These are phyloP conservation scores for Jatropha podagrica DNA, from an alignment of 441 rosid species.

Conservation along the genomic window DNA sequence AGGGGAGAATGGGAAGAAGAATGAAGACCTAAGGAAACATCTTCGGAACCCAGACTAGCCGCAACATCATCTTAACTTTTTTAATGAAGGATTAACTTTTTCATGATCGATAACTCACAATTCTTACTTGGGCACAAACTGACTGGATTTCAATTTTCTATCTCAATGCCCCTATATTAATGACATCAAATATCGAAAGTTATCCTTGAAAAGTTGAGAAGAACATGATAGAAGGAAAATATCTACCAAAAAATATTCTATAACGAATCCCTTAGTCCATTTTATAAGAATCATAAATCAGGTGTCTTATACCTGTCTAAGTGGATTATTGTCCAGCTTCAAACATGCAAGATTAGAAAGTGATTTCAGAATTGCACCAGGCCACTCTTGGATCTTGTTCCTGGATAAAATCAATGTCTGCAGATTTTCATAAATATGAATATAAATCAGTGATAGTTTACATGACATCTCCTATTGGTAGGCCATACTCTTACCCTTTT, in stretches of 20 bases:
- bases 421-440: slow-evolving; percentile 20
- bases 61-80: not conserved
- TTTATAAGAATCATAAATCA: slow-evolving; percentile 10
- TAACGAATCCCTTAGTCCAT: not conserved
- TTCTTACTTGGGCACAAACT: not conserved
- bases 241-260: not conserved
- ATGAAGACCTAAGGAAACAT: not conserved
- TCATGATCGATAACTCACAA: not conserved
- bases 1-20: not conserved
- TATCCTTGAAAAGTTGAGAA: not conserved
- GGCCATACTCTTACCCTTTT: not conserved
- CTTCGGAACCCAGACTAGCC: not conserved
- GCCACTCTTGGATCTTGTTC: slow-evolving; percentile 90
- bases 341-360: slow-evolving; percentile 68
- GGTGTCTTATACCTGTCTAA: slow-evolving; percentile 57
- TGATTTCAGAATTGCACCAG: slow-evolving; percentile 59
- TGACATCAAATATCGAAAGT: not conserved
- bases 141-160: not conserved
- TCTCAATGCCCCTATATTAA: not conserved
- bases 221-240: not conserved
- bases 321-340: slow-evolving; percentile 83
- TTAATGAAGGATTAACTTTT: not conserved
- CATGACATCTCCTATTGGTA: not conserved
- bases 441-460: slow-evolving; percentile 6
- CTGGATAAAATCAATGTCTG: slow-evolving; percentile 78